Percentiles rank a stretch among this genome's conserved stretches.
These are phyloP conservation scores for Echinosphaeria canescens DNA, from an alignment of 2,329 filamentous ascomycete species.

Conservation along the genomic window DNA sequence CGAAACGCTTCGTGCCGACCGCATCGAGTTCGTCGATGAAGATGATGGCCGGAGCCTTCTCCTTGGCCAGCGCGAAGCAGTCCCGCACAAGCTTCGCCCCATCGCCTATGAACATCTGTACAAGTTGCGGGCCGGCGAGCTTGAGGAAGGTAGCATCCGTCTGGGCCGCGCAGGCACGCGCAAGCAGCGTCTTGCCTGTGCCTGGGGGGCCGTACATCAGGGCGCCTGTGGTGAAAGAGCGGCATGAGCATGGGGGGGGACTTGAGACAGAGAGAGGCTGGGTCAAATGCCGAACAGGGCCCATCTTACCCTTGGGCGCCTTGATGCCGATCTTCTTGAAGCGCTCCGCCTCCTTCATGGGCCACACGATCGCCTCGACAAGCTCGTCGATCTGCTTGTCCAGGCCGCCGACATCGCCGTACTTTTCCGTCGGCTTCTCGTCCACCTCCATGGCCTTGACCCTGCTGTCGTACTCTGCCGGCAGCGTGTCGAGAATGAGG, in stretches of 20 bases:
- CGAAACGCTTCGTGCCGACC: slow-evolving; percentile 97
- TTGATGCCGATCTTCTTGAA: slow-evolving; percentile 99
- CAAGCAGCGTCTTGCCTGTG: slow-evolving; percentile 79
- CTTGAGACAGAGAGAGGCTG: slow-evolving; percentile 3
- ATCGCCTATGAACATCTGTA: slow-evolving; percentile 99
- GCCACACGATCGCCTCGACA: slow-evolving; percentile 96
- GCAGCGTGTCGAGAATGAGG: slow-evolving; percentile 85
- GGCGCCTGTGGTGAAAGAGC: slow-evolving; percentile 37
- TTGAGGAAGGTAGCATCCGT: slow-evolving; percentile 98
- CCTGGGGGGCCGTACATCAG: slow-evolving; percentile 94
- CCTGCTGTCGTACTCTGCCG: slow-evolving; percentile 94
- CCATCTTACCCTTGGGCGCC: slow-evolving; percentile 69
- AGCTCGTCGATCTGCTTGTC: slow-evolving; percentile 99
- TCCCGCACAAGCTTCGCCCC: slow-evolving; percentile 95
- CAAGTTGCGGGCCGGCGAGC: slow-evolving; percentile 87
- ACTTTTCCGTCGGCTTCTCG: slow-evolving; percentile 98
- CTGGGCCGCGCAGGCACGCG: slow-evolving; percentile 89
- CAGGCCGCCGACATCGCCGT: slow-evolving; percentile 89
- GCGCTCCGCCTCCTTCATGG: slow-evolving; percentile 97
- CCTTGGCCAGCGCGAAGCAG: slow-evolving; percentile 92
- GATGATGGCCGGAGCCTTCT: slow-evolving; percentile 97
- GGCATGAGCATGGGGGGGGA: slow-evolving; percentile 1
- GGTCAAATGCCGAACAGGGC: not conserved
- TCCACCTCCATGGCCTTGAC: slow-evolving; percentile 99
- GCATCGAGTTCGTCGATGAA: slow-evolving; percentile 98